Percentiles rank a stretch among this genome's conserved stretches.
phyloP scores from a whole-genome alignment of 768 basidiomycete species.

The Hebeloma cylindrosporum region DNA sequence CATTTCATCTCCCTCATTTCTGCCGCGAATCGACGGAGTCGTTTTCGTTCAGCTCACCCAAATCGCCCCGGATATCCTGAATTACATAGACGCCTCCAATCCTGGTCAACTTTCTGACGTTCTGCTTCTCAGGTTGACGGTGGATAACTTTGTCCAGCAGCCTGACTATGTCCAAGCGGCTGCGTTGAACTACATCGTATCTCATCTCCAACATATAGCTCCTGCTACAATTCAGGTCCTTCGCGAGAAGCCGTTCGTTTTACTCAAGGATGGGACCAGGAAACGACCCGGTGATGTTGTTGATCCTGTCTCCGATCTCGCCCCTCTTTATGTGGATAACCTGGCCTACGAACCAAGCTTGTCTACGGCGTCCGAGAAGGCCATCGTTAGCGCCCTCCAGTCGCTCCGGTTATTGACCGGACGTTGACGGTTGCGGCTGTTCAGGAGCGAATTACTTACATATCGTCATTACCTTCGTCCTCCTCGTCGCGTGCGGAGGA shows the following conservation, averaged over 20 bases:
- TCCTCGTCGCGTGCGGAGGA: conserved; percentile 3
- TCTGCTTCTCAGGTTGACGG: conserved; percentile 27
- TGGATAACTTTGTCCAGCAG: conserved; percentile 31
- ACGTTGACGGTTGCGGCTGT: conserved; percentile 31
- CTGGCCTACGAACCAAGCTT: conserved; percentile 15
- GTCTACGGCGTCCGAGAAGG: conserved; percentile 2
- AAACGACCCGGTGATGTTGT: conserved; percentile 27
- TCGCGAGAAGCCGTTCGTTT: conserved; percentile 28
- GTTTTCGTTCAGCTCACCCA: conserved; percentile 30
- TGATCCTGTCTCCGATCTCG: conserved; percentile 33
- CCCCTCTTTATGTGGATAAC: conserved; percentile 24
- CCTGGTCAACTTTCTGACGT: conserved; percentile 17
- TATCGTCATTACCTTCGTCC: conserved; percentile 22
- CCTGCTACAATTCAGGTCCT: conserved; percentile 28
- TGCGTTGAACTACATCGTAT: conserved; percentile 30
- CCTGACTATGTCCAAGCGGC: conserved; percentile 23
- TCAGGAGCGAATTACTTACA: conserved; percentile 35
- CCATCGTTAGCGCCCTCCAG: conserved; percentile 14
- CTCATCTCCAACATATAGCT: conserved; percentile 20
- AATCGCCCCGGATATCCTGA: conserved; percentile 21
- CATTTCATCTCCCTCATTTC: conserved; percentile 15
- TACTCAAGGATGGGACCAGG: conserved; percentile 16
- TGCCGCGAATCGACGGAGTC: conserved; percentile 24
- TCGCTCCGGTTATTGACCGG: conserved; percentile 28
- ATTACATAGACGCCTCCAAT: conserved; percentile 24